phyloP scores from a whole-genome alignment of 257 asterid genomes.

The Fraxinus pennsylvanica region DNA sequence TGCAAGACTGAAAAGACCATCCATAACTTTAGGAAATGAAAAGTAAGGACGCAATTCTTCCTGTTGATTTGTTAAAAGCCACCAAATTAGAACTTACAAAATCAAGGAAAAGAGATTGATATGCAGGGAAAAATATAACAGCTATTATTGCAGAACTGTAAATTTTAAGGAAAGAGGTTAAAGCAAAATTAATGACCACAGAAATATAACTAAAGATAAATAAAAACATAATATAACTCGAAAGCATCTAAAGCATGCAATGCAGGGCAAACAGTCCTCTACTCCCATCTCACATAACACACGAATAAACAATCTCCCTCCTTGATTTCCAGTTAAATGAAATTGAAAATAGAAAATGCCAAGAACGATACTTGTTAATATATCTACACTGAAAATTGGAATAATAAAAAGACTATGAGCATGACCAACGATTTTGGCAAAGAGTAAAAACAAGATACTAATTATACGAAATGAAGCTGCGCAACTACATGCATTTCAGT shows the following conservation, averaged over 20 bases:
- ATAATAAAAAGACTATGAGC: slow-evolving; percentile 7
- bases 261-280: background rate
- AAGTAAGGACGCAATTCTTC: slow-evolving; percentile 96
- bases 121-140: background rate
- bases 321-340: background rate
- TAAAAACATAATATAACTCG: background rate
- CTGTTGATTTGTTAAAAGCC: slow-evolving; percentile 45
- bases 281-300: background rate
- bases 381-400: background rate
- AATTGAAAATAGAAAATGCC: background rate
- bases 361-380: background rate
- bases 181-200: background rate
- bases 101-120: background rate
- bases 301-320: background rate
- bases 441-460: background rate
- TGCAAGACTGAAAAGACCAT: slow-evolving; percentile 90
- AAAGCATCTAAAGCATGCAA: slow-evolving; percentile 6
- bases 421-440: background rate
- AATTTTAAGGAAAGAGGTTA: background rate
- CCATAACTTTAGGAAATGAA: slow-evolving; percentile 93
- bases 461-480: background rate
- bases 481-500: slow-evolving; percentile 17
- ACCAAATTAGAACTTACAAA: slow-evolving; percentile 22
- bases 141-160: background rate
- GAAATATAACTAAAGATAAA: no score